These are phyloP conservation scores for Tulasnella sp. DNA, from an alignment of 768 basidiomycete genomes.

Conservation along the genomic window DNA sequence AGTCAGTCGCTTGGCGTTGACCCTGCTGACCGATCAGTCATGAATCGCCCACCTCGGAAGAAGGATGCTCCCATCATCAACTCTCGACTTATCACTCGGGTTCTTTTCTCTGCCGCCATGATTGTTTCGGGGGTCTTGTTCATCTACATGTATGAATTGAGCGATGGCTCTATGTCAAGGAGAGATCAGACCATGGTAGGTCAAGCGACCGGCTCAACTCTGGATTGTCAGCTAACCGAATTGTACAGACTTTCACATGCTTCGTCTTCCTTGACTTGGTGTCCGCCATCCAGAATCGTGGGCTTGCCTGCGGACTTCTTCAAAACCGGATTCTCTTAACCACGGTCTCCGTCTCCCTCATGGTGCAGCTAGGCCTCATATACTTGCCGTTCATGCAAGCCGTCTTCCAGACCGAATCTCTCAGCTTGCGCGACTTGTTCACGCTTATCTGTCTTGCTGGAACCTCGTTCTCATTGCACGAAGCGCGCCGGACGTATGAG, in stretches of 20 bases:
- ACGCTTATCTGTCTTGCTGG: constrained; percentile 66
- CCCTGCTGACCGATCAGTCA: constrained; percentile 88
- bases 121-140: constrained; percentile 88
- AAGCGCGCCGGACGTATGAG: constrained; percentile 75
- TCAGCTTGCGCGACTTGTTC: constrained; percentile 62
- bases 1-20: constrained; percentile 96
- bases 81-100: constrained; percentile 63
- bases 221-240: background rate
- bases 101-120: constrained; percentile 88
- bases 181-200: constrained; percentile 95
- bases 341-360: constrained; percentile 81
- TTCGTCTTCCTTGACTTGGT: constrained; percentile 97
- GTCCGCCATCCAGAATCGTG: constrained; percentile 91
- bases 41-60: constrained; percentile 87
- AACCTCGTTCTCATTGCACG: constrained; percentile 67
- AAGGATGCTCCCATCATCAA: constrained; percentile 90
- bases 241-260: constrained; percentile 81
- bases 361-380: constrained; percentile 79
- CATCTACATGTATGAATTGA: constrained; percentile 76
- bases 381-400: constrained; percentile 89
- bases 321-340: constrained; percentile 87
- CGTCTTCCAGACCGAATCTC: constrained; percentile 89
- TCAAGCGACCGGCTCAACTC: constrained; percentile 22
- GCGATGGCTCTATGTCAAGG: constrained; percentile 76
- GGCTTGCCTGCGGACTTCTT: constrained; percentile 74